phyloP scores from a whole-genome alignment of 805 yeast genomes.

The Nakazawaea wickerhamii region DNA sequence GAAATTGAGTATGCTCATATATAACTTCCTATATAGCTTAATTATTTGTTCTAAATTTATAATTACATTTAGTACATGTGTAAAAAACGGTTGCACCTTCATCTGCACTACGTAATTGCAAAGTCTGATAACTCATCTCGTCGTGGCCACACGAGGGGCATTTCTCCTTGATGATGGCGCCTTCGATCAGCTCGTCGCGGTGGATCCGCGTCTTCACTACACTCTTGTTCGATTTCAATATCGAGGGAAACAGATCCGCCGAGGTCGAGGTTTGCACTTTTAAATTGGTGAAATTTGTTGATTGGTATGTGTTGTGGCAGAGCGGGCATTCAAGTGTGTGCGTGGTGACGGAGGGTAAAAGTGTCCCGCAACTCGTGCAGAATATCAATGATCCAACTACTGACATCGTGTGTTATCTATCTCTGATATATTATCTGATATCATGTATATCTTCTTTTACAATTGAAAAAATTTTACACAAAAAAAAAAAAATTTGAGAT shows the following conservation, averaged over 20 bases:
- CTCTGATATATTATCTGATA: not conserved
- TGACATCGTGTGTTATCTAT: conserved; percentile 50
- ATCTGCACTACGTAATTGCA: conserved; percentile 96
- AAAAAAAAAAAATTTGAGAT: no score
- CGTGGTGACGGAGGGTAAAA: conserved; percentile 56
- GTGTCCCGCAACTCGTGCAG: conserved; percentile 88
- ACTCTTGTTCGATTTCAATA: conserved; percentile 73
- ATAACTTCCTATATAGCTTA: conserved; percentile 23
- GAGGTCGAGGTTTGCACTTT: conserved; percentile 86
- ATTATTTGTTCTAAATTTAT: conserved; percentile 91
- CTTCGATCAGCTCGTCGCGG: conserved; percentile 79
- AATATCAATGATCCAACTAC: conserved; percentile 93
- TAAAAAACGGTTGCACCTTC: conserved; percentile 99
- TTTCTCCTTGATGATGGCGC: conserved; percentile 94
- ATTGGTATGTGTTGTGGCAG: conserved; percentile 36
- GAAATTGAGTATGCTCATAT: conserved; percentile 69
- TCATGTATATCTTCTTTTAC: no score
- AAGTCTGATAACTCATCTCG: conserved; percentile 96
- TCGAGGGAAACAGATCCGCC: conserved; percentile 91
- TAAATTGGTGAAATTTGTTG: conserved; percentile 61
- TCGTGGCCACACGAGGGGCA: conserved; percentile 99
- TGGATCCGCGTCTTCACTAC: conserved; percentile 83
- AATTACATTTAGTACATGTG: conserved; percentile 90
- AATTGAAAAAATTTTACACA: no score
- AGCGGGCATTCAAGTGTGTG: conserved; percentile 51